A percentile compares a stretch with the other conserved stretches of the same genome.
Conservation (phyloP, 768 basidiomycete species). For the Lactarius deliciosus region DNA sequence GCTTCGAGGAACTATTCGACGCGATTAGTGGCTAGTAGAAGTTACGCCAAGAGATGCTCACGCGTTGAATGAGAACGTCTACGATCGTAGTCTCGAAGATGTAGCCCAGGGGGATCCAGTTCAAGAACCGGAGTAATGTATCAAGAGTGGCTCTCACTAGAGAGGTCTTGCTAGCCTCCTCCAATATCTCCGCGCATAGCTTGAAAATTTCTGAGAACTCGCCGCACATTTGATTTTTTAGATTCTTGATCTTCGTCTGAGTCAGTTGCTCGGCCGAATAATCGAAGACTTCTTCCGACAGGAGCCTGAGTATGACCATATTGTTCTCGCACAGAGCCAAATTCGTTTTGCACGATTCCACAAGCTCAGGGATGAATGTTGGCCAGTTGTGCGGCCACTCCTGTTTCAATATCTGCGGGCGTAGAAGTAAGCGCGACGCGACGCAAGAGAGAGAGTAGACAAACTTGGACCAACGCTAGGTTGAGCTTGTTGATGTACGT, state of each 20-base stretch:
- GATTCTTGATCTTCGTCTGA: conserved; percentile 92
- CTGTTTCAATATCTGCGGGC: conserved; percentile 88
- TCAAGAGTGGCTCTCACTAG: conserved; percentile 94
- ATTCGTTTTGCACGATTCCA: conserved; percentile 95
- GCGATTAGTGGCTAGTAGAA: conserved; percentile 21
- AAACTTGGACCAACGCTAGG: conserved; percentile 88
- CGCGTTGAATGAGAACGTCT: conserved; percentile 86
- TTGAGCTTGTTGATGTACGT: conserved; percentile 96
- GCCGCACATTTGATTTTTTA: conserved; percentile 98
- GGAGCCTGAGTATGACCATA: conserved; percentile 95
- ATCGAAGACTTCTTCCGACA: conserved; percentile 99
- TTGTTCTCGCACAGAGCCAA: conserved; percentile 98
- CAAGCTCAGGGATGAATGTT: conserved; percentile 93
- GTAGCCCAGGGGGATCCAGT: conserved; percentile 99
- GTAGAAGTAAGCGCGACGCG: conserved; percentile 9
- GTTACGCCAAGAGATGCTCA: conserved; percentile 44
- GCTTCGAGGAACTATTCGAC: conserved; percentile 86
- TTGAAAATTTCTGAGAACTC: conserved; percentile 98
- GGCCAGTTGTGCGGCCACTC: conserved; percentile 99
- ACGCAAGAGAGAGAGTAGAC: conserved; percentile 28
- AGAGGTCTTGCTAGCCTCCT: conserved; percentile 94
- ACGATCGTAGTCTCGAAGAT: conserved; percentile 99
- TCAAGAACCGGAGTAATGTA: conserved; percentile 91
- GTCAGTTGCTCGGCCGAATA: conserved; percentile 99
- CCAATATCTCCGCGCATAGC: conserved; percentile 92